Evolutionary conservation across 2,329 filamentous ascomycete species (phyloP), one percentile per base, ranked within the genome.

Genomic region (Amesomyces nigricolor): DNA sequence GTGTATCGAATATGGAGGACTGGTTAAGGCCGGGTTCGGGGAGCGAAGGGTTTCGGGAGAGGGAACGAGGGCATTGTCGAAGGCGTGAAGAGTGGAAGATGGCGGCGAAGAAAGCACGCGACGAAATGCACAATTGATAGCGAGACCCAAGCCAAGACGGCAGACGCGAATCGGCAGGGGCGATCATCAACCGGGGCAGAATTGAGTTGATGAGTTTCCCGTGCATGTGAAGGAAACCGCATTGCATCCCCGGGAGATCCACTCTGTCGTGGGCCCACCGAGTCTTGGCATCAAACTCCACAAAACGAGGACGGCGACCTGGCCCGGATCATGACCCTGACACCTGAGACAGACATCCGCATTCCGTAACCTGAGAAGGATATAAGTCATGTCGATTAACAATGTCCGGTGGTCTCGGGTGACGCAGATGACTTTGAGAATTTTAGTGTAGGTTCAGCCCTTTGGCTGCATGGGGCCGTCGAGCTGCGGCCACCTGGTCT

Each of bases 401-500:
- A 52, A 46, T 46, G 14, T 32, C 42, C 32, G 43, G 32, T 39
- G 42, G 35, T 52, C 50, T 52, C 42, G 35, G n/a, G 14, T 46
- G 50, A 52, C 42, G 42, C 35, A 39, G 14, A 19, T 52, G 39
- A 6, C 14, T 17, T 44, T 35, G 29, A 11, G 39, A 5, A 9
- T 17, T 44, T 35, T 17, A 8, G 38, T 39, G 38, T 17, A 37
- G 16, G 13, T 30, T 37, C 45, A 22, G 30, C 8, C 26, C n/a
- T 37, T n/a, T 43, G 7, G 9, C 37, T 42, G 22, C 29, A 19
- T 7, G 10, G 37, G 26, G 13, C 30, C 14, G 37, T 38, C 14
- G 29, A 49, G 17, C 39, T 44, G 43, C 51, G 46, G 40, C 51
- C 44, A 44, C 45, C 19, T 42, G 51, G 37, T 38, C 45, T n/a